Percentiles rank a stretch among this genome's conserved stretches.
Conservation (phyloP, 495 filamentous ascomycete species). For the Neurospora sp. region DNA sequence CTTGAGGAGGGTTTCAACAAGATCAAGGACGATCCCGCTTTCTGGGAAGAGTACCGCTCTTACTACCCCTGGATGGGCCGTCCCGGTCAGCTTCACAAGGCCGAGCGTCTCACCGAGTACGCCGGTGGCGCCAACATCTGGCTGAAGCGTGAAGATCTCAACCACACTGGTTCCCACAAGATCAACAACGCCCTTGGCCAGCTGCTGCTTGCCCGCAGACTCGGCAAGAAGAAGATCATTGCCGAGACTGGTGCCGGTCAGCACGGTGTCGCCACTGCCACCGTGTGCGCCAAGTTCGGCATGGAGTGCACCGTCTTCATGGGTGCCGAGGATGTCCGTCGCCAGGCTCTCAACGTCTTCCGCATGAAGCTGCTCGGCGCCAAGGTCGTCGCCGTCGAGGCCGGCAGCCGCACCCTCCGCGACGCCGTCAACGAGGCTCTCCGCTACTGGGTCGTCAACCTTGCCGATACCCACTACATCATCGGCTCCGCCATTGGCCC, state of each 20-base stretch:
- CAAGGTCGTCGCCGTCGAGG: slow-evolving; percentile 75
- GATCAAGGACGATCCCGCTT: slow-evolving; percentile 73
- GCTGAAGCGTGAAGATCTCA: slow-evolving; percentile 91
- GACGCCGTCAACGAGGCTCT: slow-evolving; percentile 94
- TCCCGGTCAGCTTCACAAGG: slow-evolving; percentile 82
- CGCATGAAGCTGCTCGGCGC: slow-evolving; percentile 93
- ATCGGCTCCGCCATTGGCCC: slow-evolving; percentile 92
- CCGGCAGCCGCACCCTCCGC: slow-evolving; percentile 75
- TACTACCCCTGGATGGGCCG: slow-evolving; percentile 98
- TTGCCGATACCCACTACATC: slow-evolving; percentile 91
- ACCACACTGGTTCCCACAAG: slow-evolving; percentile 83
- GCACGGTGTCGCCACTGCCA: slow-evolving; percentile 91
- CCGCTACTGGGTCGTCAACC: slow-evolving; percentile 75
- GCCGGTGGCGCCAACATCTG: slow-evolving; percentile 90
- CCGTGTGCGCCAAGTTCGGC: slow-evolving; percentile 92
- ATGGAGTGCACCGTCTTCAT: slow-evolving; percentile 95
- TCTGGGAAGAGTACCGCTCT: slow-evolving; percentile 95
- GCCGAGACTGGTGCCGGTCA: slow-evolving; percentile 95
- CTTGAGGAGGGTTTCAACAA: slow-evolving; percentile 86
- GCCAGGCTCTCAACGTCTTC: slow-evolving; percentile 93
- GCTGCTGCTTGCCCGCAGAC: slow-evolving; percentile 65
- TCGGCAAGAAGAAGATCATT: slow-evolving; percentile 91
- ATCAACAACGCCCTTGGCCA: slow-evolving; percentile 96
- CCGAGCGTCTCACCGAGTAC: slow-evolving; percentile 76
- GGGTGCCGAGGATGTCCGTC: slow-evolving; percentile 88